Base-by-base conservation (phyloP, 1,284 basidiomycete species). In the Schizopora paradoxa region DNA sequence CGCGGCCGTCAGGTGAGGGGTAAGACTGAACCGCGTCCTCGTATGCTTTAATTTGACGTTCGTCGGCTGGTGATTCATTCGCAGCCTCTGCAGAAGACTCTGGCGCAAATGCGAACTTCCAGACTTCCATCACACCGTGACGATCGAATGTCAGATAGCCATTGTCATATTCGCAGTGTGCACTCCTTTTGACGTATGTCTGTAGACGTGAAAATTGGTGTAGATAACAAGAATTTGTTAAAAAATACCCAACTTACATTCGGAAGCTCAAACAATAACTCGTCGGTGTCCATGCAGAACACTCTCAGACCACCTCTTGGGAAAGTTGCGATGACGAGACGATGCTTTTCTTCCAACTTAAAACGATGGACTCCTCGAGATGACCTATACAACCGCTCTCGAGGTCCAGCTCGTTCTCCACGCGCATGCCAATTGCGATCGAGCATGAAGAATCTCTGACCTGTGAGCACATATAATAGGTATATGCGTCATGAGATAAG, bases 141-240 rank as follows among this genome's bases (percentile, higher is more conserved):
- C 82, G 74, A 54, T 86, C 82, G 57, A 86, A 85, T 39, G 87
- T 63, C 38, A 87, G 63, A 57, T 74, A 86, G 6, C 86, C 86
- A 27, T 73, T 65, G n/a, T 69, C 76, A 54, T 86, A 89, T 60
- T 89, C 86, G 55, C 77, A 74, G 57, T 89, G 86, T 0, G 84
- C 83, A 45, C 68, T 75, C 4, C 56, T 54, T n/a, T 71, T 70
- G 14, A 78, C 73, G 57, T 81, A 72, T 8, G 52, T 57, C 79
- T 84, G 51, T 5, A 49, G 40, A 35, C 14, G 45, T 6, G 6
- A 46, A 46, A 13, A 31, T 18, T 5, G 2, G 26, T 23, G 27
- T 13, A 23, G 8, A 31, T 26, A n/a, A 32, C 22, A 41, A 42
- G 13, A n/a, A 18, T 6, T n/a, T n/a, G 25, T 31, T 4, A 13